phyloP scores from a whole-genome alignment of 139 green algal species.

The Desmodesmus armatus region DNA sequence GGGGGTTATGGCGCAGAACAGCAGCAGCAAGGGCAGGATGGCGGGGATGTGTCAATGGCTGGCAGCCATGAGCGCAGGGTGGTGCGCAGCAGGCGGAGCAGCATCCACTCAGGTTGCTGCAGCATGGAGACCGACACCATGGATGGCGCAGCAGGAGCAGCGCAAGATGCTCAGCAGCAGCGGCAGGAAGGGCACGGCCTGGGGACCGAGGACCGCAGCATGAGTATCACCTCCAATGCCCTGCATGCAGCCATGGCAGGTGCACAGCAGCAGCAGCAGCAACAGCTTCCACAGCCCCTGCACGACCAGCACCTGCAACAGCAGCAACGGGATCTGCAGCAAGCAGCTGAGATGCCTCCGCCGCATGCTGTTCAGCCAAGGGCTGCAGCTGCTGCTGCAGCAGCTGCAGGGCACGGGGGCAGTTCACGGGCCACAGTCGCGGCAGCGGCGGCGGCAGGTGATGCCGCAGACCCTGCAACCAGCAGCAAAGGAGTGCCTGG shows the following conservation, averaged over 20 bases:
- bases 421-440: not conserved
- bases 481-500: not conserved
- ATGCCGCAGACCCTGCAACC: not conserved
- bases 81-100: slow-evolving; percentile 21
- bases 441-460: slow-evolving; percentile 1
- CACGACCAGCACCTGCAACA: slow-evolving; percentile 2
- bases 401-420: not conserved
- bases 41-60: not conserved
- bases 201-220: not conserved
- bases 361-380: too few relatives aligned
- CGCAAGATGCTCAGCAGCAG: not conserved
- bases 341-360: not conserved
- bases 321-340: not conserved
- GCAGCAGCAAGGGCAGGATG: slow-evolving; percentile 40
- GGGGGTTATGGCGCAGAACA: not conserved
- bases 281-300: too few relatives aligned
- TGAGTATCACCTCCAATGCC: not conserved
- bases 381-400: too few relatives aligned
- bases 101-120: slow-evolving; percentile 17
- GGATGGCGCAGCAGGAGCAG: slow-evolving; percentile 2
- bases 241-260: not conserved
- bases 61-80: not conserved
- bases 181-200: not conserved
- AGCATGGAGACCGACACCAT: slow-evolving; percentile 35
- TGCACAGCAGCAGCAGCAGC: too few relatives aligned